Evolutionary conservation across 2,329 filamentous ascomycete species (phyloP).

Genomic region (Exutisphaerella laricina): DNA sequence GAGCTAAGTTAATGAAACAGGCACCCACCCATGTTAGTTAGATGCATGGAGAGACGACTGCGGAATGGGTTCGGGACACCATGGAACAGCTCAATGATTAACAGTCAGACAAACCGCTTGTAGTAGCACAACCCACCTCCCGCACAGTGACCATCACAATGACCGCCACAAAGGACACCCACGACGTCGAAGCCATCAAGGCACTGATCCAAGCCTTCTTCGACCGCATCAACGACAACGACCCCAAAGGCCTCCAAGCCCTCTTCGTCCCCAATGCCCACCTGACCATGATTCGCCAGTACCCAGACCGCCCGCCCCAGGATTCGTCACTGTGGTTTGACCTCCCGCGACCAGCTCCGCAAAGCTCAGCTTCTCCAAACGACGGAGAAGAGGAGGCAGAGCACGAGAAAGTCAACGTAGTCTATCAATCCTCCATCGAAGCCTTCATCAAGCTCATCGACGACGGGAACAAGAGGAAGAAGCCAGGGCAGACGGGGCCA

Average conservation of each 20-base stretch:
- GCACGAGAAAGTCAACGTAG: constrained; percentile 6
- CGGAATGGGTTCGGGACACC: background rate
- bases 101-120: background rate
- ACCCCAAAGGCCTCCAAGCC: constrained; percentile 55
- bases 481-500: constrained; percentile 11
- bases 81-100: background rate
- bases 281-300: constrained; percentile 29
- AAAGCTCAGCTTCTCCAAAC: background rate
- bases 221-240: constrained; percentile 19
- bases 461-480: constrained; percentile 13
- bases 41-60: background rate
- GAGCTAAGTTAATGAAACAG: too few species aligned
- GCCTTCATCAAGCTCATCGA: constrained; percentile 16
- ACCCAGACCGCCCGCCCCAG: constrained; percentile 12
- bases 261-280: constrained; percentile 75
- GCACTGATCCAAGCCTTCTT: constrained; percentile 20
- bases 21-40: too few species aligned
- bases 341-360: constrained; percentile 1
- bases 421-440: constrained; percentile 15
- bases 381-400: too few species aligned
- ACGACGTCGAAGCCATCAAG: constrained; percentile 15
- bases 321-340: constrained; percentile 1
- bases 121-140: background rate
- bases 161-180: constrained; percentile 13
- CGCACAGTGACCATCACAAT: background rate